Base-by-base conservation (phyloP, 1,139 yeast genomes). In the Diutina siamensis region DNA sequence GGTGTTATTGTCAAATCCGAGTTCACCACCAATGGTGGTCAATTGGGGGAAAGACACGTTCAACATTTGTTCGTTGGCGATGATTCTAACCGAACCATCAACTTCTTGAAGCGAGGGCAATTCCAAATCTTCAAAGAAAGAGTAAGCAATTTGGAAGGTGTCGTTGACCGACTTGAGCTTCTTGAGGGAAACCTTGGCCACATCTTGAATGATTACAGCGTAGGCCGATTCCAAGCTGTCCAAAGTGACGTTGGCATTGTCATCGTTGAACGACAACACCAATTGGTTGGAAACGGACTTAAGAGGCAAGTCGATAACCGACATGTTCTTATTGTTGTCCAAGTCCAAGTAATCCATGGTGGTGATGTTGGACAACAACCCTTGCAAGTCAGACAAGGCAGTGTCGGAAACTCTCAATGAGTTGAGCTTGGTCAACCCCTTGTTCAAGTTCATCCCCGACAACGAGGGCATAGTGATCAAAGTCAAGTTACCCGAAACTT, bases 121-220 rank as follows among this genome's bases (percentile, higher is more conserved):
- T 31, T 59, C 60, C 44, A 67, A 58, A 28, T 55, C 47, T 41
- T 63, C 63, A 50, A 68, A 67, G 45, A 63, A 59, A 59, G 68
- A 69, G 61, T 69, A 70, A 47, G 65, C 73, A 51, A 70, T 48
- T 44, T 60, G 58, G 47, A 68, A 61, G 32, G 74, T 60, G 44
- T 74, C 74, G 55, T 70, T 70, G 49, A 70, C 71, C 33, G 62
- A 49, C 45, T 68, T 57, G 59, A 71, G 67, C 57, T 62, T 62
- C 31, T 56, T 46, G 46, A 64, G 66, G 35, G 61, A 54, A 32
- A 70, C 52, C 19, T 56, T 55, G 28, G 59, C 55, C 44, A 65
- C 68, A 53, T 70, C 74, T 57, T 70, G 74, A 47, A 71, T 55
- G 48, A 74, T 68, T 53, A 71, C 60, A 60, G 70, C 69, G 44